Percentiles rank a stretch among this genome's conserved stretches.
Conservation (phyloP, 371 early-diverging fungal species). For the Mortierella sp. region DNA sequence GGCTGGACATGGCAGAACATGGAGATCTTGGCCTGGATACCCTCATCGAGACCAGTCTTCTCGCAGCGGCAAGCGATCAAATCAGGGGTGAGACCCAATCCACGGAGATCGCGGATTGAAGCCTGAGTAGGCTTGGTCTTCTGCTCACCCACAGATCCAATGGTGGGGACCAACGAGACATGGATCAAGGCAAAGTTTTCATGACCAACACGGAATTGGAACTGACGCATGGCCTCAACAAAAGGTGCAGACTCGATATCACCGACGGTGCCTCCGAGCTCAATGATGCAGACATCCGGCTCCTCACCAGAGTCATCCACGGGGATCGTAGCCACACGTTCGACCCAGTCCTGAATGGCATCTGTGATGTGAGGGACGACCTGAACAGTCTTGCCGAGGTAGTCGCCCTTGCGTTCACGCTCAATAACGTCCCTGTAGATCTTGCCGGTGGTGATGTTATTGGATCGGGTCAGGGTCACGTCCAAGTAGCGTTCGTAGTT, state of each 20-base stretch:
- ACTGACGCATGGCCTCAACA: constrained; percentile 99
- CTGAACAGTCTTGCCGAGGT: constrained; percentile 99
- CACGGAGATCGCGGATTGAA: constrained; percentile 94
- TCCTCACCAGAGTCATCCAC: constrained; percentile 86
- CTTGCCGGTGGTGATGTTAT: constrained; percentile 99
- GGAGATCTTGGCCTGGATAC: constrained; percentile 92
- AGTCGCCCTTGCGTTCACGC: constrained; percentile 94
- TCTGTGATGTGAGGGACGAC: constrained; percentile 99
- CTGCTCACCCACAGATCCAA: constrained; percentile 98
- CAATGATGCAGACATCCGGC: constrained; percentile 99
- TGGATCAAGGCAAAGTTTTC: constrained; percentile 98
- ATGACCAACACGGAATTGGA: constrained; percentile 98
- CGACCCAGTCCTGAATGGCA: constrained; percentile 97
- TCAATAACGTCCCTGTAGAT: constrained; percentile 97
- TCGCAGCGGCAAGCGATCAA: constrained; percentile 97
- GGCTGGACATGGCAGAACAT: constrained; percentile 98
- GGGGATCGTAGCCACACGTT: constrained; percentile 89
- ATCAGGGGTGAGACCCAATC: constrained; percentile 97
- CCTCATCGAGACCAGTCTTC: constrained; percentile 78
- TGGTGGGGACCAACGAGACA: constrained; percentile 97
- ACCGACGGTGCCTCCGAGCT: constrained; percentile 99
- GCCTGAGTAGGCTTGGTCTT: constrained; percentile 99
- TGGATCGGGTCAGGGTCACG: constrained; percentile 92
- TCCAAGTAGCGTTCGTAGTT: constrained; percentile 99
- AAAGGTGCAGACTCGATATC: constrained; percentile 99